Conservation (phyloP, 371 early-diverging fungal species). For the Catenaria anguillulae region DNA sequence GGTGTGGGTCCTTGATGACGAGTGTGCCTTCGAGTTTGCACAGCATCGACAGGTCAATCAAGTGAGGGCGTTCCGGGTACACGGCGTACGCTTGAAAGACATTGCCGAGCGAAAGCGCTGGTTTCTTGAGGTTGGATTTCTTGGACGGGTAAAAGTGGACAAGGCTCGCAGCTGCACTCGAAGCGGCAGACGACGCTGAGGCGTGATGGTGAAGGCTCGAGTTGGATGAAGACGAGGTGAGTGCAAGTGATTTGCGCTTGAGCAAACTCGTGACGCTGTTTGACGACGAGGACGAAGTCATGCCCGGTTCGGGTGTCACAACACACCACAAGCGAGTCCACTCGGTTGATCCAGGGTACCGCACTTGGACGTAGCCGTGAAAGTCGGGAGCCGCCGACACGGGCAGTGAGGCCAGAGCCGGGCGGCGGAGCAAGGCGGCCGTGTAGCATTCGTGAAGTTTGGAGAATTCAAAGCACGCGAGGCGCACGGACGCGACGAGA, state of each 20-base stretch:
- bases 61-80: constrained; percentile 35
- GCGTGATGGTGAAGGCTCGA: neutral
- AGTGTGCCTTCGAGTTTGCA: constrained; percentile 23
- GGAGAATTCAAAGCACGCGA: constrained; percentile 56
- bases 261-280: neutral
- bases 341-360: constrained; percentile 35
- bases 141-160: constrained; percentile 35
- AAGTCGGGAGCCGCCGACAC: constrained; percentile 18
- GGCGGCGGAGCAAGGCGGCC: constrained; percentile 30
- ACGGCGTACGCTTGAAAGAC: constrained; percentile 51
- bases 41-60: constrained; percentile 21
- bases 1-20: constrained; percentile 16
- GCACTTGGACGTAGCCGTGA: constrained; percentile 31
- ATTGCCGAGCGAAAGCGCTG: constrained; percentile 29
- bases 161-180: too few relatives aligned
- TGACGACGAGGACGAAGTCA: neutral
- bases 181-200: constrained; percentile 8
- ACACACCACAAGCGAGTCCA: constrained; percentile 49
- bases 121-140: constrained; percentile 37
- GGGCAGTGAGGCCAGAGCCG: constrained; percentile 16
- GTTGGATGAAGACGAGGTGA: neutral
- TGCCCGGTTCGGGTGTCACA: constrained; percentile 15
- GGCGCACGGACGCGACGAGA: constrained; percentile 52
- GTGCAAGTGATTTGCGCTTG: neutral
- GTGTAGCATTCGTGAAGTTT: constrained; percentile 59